Evolutionary conservation across 2,329 filamentous ascomycete species (phyloP), one percentile per base, ranked within the genome.

Genomic region (Ceratocystis papillata): DNA sequence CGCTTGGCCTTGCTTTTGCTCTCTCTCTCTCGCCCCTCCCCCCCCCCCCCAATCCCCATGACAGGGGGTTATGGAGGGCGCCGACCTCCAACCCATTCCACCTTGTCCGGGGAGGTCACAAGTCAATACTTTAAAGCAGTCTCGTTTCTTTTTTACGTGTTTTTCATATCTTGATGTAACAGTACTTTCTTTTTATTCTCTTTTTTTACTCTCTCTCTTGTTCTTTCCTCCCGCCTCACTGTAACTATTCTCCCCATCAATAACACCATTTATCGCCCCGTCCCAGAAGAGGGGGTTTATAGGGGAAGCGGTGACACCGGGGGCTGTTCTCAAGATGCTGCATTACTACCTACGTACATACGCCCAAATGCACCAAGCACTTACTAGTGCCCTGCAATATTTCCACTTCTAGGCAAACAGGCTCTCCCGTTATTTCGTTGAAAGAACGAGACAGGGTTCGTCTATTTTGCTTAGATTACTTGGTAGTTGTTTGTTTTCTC

Each of bases 21-120:
- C 61, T 53, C 37, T 60, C 57, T 46, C 41, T 20, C 8, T n/a
- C 46, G 22, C 22, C 22, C 22, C 2, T n/a, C 10, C 44, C 41
- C 17, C 8, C 20, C n/a, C 12, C 10, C 17, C 59, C 46, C 30
- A n/a, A 20, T 44, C 20, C 5, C 44, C 22, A 59, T 5, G 37
- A 8, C 30, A 64, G 63, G 63, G 33, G 22, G 28, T 41, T 33
- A 44, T 64, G 50, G 63, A 64, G 63, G 63, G 59, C 63, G 63
- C 48, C 63, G 63, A 64, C 63, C 63, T 57, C 57, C 28, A 64
- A 33, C 63, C 57, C 48, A 55, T 45, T 44, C 41, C 53, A 25
- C 17, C 22, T 8, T 28, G 25, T 17, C 53, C 53, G 53, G 53
- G 53, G 17, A 8, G 50, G 53, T 57, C 53, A 57, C 53, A 57